These are phyloP conservation scores for Hyphodiscus sp. DNA, from an alignment of 2,329 filamentous ascomycete species.

Conservation along the genomic window DNA sequence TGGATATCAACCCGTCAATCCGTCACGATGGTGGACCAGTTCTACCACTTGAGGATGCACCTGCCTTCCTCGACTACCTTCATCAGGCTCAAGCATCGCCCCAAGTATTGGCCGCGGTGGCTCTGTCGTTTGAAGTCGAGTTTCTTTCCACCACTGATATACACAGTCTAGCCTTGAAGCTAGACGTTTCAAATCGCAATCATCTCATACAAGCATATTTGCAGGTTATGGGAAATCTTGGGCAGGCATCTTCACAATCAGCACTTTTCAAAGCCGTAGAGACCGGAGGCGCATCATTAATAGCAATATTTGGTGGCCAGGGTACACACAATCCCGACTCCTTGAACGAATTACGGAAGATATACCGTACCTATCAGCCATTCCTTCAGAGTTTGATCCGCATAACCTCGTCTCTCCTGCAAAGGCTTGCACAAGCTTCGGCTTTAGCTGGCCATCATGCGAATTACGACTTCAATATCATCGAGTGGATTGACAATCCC, in stretches of 20 bases:
- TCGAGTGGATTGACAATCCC: conserved; percentile 80
- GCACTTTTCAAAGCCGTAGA: conserved; percentile 57
- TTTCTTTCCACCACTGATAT: background rate
- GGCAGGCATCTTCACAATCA: background rate
- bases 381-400: conserved; percentile 77
- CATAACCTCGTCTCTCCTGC: background rate
- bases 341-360: conserved; percentile 86
- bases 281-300: conserved; percentile 74
- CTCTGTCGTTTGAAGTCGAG: background rate
- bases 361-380: conserved; percentile 84
- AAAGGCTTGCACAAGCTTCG: background rate
- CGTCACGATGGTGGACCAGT: no score
- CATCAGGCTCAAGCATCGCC: no score
- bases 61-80: no score
- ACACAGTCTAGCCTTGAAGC: background rate
- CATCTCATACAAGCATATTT: background rate
- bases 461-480: conserved; percentile 57
- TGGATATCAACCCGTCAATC: no score
- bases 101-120: no score
- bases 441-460: background rate
- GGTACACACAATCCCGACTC: conserved; percentile 84
- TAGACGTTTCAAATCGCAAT: background rate
- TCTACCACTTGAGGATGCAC: no score
- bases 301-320: conserved; percentile 90
- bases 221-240: background rate